Evolutionary conservation across 768 basidiomycete genomes (phyloP).

Genomic region (Suillus placidus): DNA sequence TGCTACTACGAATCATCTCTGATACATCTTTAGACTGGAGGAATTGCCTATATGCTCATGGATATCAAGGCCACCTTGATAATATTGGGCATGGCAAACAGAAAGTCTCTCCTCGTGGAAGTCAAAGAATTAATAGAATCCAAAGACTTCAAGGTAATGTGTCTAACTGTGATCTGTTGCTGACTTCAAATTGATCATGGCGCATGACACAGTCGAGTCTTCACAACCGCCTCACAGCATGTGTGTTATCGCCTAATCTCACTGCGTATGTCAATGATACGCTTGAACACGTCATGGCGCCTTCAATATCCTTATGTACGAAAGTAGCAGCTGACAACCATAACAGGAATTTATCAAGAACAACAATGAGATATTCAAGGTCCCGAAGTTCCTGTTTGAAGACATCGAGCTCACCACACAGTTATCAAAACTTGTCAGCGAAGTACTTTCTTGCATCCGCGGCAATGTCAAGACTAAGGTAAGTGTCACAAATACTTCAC

Average conservation of each 20-base stretch:
- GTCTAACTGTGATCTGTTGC: not conserved
- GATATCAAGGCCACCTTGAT: not conserved
- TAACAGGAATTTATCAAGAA: slow-evolving; percentile 10
- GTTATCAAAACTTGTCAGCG: slow-evolving; percentile 2
- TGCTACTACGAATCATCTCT: not conserved
- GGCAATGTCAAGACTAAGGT: slow-evolving; percentile 4
- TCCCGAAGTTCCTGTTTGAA: slow-evolving; percentile 5
- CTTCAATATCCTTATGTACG: not conserved
- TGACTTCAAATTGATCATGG: not conserved
- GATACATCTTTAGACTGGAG: not conserved
- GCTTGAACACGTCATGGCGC: slow-evolving; percentile 7
- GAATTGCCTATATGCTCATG: not conserved
- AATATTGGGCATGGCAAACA: not conserved
- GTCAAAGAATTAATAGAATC: not conserved
- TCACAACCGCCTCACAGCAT: not conserved
- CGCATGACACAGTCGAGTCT: slow-evolving; percentile 1
- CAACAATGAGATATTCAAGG: slow-evolving; percentile 4
- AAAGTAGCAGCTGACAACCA: not conserved
- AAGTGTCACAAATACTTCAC: not conserved
- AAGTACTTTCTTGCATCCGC: not conserved
- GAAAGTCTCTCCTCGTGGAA: not conserved
- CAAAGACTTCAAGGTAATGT: not conserved
- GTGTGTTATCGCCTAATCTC: slow-evolving; percentile 10
- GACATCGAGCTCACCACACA: not conserved
- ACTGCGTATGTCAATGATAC: slow-evolving; percentile 10